Base-by-base conservation (phyloP, 306 rosid genomes). In the Sesbania bispinosa region DNA sequence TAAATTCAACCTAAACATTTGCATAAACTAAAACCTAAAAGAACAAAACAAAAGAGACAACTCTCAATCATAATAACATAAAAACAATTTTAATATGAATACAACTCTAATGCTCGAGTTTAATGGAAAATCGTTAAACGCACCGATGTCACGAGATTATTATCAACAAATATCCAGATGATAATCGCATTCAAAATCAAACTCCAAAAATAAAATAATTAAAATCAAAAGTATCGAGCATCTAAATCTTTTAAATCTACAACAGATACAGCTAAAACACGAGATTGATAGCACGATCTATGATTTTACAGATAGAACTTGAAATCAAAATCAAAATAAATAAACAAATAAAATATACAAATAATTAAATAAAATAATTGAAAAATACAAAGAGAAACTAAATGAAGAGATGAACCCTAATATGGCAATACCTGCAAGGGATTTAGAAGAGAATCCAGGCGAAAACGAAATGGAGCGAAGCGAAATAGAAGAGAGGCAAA, bases 401-500 rank as follows among this genome's bases (percentile, higher is more conserved):
- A 1, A 3, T 13, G 6, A 2, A 42, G 9, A 48, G 41, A 23
- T 7, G 13, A 32, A 64, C 70, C 70, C 70, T 43, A 43, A 7
- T n/a, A 35, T 6, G 52, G 5, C 0, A 42, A 18, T 38, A 71
- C 78, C 78, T 62, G 78, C 53, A 48, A 71, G n/a, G 10, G 47
- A 30, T 43, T n/a, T 14, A 35, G 52, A 57, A 10, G 47, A 46
- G 77, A 51, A 20, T 38, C n/a, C 24, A 19, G 1, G 39, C 9
- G 18, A n/a, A 6, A 26, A 2, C 18, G 45, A 27, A 26, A 3
- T 8, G 24, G 24, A 23, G 35, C 18, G 45, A 48, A 1, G 13
- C 15, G 4, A 16, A 1, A 67, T n/a, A 41, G 38, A 59, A 1
- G 68, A 60, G 6, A 58, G 6, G 58, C 10, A 30, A 32, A 32